These are phyloP conservation scores for Parsonsia alboflavescens DNA, from an alignment of 257 asterid genomes.

Conservation along the genomic window DNA sequence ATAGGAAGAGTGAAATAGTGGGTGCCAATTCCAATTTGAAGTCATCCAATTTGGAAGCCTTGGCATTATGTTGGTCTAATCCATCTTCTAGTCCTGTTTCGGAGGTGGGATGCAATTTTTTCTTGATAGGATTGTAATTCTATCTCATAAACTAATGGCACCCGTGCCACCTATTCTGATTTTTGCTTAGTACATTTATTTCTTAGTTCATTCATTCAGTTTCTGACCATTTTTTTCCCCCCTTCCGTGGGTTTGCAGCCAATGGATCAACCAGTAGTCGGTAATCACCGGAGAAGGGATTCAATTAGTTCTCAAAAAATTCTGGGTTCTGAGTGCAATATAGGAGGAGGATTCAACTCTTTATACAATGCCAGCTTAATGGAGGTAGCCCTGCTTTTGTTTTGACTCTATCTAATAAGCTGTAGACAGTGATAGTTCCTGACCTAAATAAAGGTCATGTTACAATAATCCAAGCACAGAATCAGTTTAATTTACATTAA, in stretches of 20 bases:
- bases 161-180: background rate
- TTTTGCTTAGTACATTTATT: conserved; percentile 14
- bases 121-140: conserved; percentile 3
- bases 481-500: background rate
- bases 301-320: conserved; percentile 70
- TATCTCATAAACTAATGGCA: background rate
- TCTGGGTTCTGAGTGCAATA: conserved; percentile 33
- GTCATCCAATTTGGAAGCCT: conserved; percentile 41
- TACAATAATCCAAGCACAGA: background rate
- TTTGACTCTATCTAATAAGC: background rate
- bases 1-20: conserved; percentile 37
- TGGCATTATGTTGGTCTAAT: conserved; percentile 51
- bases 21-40: conserved; percentile 35
- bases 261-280: conserved; percentile 49
- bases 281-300: conserved; percentile 56
- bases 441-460: background rate
- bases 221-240: conserved; percentile 8
- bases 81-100: conserved; percentile 49
- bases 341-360: conserved; percentile 37
- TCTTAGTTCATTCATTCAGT: background rate
- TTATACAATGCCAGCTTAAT: conserved; percentile 38
- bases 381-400: conserved; percentile 45
- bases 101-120: conserved; percentile 53
- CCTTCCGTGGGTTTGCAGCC: conserved; percentile 38
- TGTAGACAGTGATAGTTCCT: background rate